phyloP scores from a whole-genome alignment of 73 alveolate species.

The Paramecium sonneborni region DNA sequence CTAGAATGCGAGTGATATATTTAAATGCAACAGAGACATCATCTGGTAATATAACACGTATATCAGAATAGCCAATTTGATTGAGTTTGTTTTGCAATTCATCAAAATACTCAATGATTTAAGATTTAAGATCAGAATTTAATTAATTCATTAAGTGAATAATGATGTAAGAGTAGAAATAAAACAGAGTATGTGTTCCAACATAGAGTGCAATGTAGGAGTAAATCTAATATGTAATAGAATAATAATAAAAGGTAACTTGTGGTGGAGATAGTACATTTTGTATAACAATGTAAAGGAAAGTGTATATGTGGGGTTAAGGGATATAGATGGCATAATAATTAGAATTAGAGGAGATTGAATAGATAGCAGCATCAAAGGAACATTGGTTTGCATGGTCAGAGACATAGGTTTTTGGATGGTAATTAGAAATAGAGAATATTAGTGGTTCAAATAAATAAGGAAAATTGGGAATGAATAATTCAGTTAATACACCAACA shows the following conservation, averaged over 20 bases:
- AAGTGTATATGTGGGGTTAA: not conserved
- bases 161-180: not conserved
- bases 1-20: not conserved
- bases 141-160: not conserved
- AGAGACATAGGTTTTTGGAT: not conserved
- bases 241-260: not conserved
- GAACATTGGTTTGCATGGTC: not conserved
- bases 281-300: not conserved
- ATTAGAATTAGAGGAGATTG: not conserved
- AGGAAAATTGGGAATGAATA: constrained; percentile 34
- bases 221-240: not conserved
- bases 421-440: not conserved
- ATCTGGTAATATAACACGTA: not conserved
- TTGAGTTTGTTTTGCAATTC: not conserved
- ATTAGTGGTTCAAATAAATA: not conserved
- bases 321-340: not conserved
- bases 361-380: not conserved
- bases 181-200: not conserved
- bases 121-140: not conserved
- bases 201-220: not conserved
- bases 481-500: not conserved
- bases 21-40: not conserved
- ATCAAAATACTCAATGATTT: constrained; percentile 20
- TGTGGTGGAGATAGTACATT: not conserved
- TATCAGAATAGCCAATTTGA: not conserved